Evolutionary conservation across 1,284 basidiomycete genomes (phyloP).

Genomic region (Rugosomyces carneus): DNA sequence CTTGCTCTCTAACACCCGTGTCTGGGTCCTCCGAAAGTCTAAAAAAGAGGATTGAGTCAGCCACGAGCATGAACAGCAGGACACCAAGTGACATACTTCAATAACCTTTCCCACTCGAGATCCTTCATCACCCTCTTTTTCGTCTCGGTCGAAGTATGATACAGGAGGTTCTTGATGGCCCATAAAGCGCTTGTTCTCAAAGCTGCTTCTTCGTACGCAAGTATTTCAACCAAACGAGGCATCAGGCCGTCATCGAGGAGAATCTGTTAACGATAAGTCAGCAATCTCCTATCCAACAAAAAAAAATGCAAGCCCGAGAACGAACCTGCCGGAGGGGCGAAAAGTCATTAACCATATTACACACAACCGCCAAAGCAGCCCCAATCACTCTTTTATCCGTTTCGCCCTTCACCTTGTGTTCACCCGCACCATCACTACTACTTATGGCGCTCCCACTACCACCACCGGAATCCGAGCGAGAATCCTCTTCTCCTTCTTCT

Average conservation of each 20-base stretch:
- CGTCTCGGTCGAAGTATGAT: slow-evolving; percentile 50
- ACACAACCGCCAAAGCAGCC: slow-evolving; percentile 71
- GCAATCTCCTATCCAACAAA: slow-evolving; percentile 1
- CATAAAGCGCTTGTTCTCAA: slow-evolving; percentile 69
- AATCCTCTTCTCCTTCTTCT: neutral
- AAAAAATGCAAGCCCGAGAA: slow-evolving; percentile 16
- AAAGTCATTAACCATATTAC: slow-evolving; percentile 83
- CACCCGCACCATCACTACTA: slow-evolving; percentile 8
- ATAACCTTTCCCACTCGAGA: slow-evolving; percentile 56
- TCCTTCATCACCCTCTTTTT: slow-evolving; percentile 61
- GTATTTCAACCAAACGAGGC: slow-evolving; percentile 42
- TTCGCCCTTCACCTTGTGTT: slow-evolving; percentile 28
- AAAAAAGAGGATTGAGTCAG: neutral
- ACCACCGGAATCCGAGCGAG: too few relatives aligned
- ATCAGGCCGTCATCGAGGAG: slow-evolving; percentile 63
- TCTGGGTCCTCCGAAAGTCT: slow-evolving; percentile 49
- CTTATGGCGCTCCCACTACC: too few relatives aligned
- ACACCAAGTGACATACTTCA: slow-evolving; percentile 35
- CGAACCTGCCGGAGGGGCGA: slow-evolving; percentile 72
- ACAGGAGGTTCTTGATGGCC: slow-evolving; percentile 76
- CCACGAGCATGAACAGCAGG: too few relatives aligned
- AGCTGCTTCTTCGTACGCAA: slow-evolving; percentile 37
- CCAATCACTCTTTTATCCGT: slow-evolving; percentile 69
- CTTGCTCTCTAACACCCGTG: slow-evolving; percentile 58
- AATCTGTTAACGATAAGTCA: slow-evolving; percentile 31